A percentile compares a stretch with the other conserved stretches of the same genome.
Evolutionary conservation across 306 rosid genomes (phyloP).

Genomic region (Carpinus fangiana): DNA sequence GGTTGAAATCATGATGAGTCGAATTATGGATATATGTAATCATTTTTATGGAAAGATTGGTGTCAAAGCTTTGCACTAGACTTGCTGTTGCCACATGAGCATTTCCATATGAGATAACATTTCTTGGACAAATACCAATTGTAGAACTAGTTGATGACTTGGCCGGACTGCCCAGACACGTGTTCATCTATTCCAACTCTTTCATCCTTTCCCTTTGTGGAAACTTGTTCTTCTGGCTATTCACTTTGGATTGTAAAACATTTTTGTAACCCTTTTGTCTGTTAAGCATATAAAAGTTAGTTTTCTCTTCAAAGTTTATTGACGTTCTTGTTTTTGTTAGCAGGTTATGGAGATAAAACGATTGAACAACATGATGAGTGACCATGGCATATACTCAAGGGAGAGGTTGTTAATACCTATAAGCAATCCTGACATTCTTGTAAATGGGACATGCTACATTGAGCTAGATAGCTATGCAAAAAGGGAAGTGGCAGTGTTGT

Average conservation of each 20-base stretch:
- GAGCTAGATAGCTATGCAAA: slow-evolving; percentile 77
- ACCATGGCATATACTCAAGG: slow-evolving; percentile 92
- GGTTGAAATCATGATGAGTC: background rate
- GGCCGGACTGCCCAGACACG: background rate
- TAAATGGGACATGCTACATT: slow-evolving; percentile 64
- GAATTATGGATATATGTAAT: background rate
- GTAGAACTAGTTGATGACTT: background rate
- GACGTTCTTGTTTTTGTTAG: slow-evolving; percentile 8
- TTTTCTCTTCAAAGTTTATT: background rate
- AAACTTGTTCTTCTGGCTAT: background rate
- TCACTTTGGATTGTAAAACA: background rate
- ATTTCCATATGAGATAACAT: background rate
- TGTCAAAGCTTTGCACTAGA: background rate
- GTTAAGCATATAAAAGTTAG: background rate
- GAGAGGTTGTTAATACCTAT: slow-evolving; percentile 86
- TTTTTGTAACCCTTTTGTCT: too few species aligned
- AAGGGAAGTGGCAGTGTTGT: slow-evolving; percentile 90
- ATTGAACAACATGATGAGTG: slow-evolving; percentile 94
- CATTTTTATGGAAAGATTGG: background rate
- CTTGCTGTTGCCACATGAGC: background rate
- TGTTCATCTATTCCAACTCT: background rate
- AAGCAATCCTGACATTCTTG: slow-evolving; percentile 57
- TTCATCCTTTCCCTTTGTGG: background rate
- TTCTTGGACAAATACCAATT: background rate
- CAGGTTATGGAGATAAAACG: slow-evolving; percentile 89